Base-by-base conservation (phyloP, 2,329 filamentous ascomycete species). In the Tetracladium maxilliforme region DNA sequence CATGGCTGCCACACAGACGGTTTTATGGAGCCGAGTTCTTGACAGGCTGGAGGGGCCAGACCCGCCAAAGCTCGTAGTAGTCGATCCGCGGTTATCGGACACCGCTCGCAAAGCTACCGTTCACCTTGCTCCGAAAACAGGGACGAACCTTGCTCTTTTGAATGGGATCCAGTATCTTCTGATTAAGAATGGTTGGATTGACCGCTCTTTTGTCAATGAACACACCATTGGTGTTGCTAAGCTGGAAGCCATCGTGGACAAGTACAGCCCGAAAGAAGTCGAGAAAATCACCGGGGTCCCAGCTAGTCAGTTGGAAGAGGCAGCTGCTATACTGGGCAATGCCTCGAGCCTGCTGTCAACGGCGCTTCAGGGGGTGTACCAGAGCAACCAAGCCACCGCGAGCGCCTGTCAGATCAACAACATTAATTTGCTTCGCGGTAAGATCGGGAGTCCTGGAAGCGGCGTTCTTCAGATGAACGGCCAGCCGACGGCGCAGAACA, bases 401-500 rank as follows among this genome's bases (percentile, higher is more conserved):
- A 42, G 38, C 25, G 48, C 49, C 2, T 52, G 48, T 30, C 46
- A 49, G 30, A 48, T 53, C 32, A 52, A 53, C 34, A 53, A 52
- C 30, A 51, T 53, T 38, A 51, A 51, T 23, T 41, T 52, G 2
- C 35, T 51, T 3, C 41, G 41, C 6, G 49, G 49, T 3, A 34
- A 41, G 10, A 47, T 52, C 11, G 48, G 49, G 6, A 47, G 38
- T 20, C 39, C 44, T 2, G 48, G 48, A 10, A 40, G 43, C 23
- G 49, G 48, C 7, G 36, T 52, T 25, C 33, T 47, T 7, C 48
- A 52, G 26, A 52, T 52, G 49, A 52, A 51, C 30, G 47, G 49
- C 6, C 48, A 52, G 26, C 49, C 49, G 6, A 52, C 49, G 1
- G 49, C 49, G 2, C 49, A 52, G 26, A 52, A 52, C 30, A 52